Evolutionary conservation across 2,329 filamentous ascomycete genomes (phyloP), one percentile per base, ranked within the genome.

Genomic region (Paracorniculantispora psalliotae): DNA sequence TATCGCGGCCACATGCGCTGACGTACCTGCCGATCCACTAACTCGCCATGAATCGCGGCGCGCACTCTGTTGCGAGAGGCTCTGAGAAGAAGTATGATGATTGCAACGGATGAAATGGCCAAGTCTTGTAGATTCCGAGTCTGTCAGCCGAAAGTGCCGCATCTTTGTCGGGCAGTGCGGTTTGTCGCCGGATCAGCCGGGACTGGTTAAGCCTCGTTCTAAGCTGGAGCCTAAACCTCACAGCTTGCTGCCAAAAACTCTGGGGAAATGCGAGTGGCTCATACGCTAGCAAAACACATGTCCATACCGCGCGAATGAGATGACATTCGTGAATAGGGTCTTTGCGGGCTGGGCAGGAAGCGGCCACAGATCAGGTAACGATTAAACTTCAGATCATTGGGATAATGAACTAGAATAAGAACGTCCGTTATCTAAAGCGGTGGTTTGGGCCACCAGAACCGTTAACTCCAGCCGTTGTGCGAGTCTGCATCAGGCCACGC

Each of bases 141-240:
- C 17, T 21, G 5, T 23, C 33, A 26, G 3, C 21, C 28, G 9
- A 55, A n/a, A 9, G 41, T 47, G 41, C 28, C 52, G 41, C 28
- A 4, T n/a, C 15, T 12, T 6, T 25, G 28, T 37, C 13, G 19
- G 19, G 28, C 35, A 33, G 17, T 6, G 2, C 8, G 21, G 13
- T 19, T 7, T 17, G 17, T 41, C 15, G 13, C 53, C 53, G 53
- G 53, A 41, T 57, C 53, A 7, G 53, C 53, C 53, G 53, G 53
- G 53, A 57, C 44, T 49, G 44, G 44, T 49, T 37, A 41, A 46
- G 23, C n/a, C 44, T 30, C 12, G n/a, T 21, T 25, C 19, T 23
- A 3, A n/a, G n/a, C n/a, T n/a, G n/a, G n/a, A n/a, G n/a, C n/a
- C n/a, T n/a, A n/a, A n/a, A n/a, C n/a, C n/a, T n/a, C n/a, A n/a